These are phyloP conservation scores for Pneumocystis murina DNA, from an alignment of 1,139 yeast species.

Conservation along the genomic window DNA sequence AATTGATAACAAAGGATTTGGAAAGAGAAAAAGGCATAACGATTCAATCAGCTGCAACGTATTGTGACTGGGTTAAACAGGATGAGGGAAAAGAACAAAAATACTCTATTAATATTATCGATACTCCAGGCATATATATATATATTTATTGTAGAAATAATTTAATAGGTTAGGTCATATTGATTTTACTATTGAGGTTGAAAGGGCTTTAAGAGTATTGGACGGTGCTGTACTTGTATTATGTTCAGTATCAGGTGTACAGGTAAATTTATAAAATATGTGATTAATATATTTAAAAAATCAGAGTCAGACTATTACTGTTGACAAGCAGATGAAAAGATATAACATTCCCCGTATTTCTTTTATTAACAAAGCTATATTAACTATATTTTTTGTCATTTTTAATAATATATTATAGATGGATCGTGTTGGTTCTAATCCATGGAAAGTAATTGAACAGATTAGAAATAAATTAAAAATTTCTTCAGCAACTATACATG, in stretches of 20 bases:
- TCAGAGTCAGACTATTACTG: constrained; percentile 58
- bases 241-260: constrained; percentile 96
- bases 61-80: constrained; percentile 53
- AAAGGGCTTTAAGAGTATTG: constrained; percentile 69
- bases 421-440: constrained; percentile 96
- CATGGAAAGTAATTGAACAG: constrained; percentile 76
- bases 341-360: constrained; percentile 94
- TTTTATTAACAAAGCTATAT: constrained; percentile 56
- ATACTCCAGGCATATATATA: constrained; percentile 63
- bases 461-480: constrained; percentile 63
- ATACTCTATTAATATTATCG: constrained; percentile 65
- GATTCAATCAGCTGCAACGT: constrained; percentile 90
- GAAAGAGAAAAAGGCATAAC: constrained; percentile 92
- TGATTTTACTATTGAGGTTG: constrained; percentile 90
- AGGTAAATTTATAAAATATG: constrained; percentile 93
- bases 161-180: constrained; percentile 38
- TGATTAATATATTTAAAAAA: constrained; percentile 61
- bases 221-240: constrained; percentile 89
- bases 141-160: not conserved
- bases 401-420: constrained; percentile 30
- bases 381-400: not conserved
- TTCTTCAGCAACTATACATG: constrained; percentile 53
- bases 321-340: constrained; percentile 90
- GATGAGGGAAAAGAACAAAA: constrained; percentile 23
- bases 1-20: constrained; percentile 24